These are phyloP conservation scores for Penicillium sp. DNA, from an alignment of 2,329 filamentous ascomycete genomes.

Conservation along the genomic window DNA sequence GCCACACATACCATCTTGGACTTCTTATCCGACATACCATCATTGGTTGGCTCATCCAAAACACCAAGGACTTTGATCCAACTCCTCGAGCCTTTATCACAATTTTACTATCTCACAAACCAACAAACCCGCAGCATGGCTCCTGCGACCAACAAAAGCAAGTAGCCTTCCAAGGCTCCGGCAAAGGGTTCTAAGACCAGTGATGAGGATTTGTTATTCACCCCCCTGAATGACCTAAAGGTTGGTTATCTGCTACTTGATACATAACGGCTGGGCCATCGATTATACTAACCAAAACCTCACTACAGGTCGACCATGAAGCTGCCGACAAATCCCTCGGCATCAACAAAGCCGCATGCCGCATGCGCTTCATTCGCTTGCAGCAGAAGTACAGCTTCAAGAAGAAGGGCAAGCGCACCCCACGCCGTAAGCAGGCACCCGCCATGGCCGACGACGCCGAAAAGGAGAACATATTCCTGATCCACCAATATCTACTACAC, in stretches of 20 bases:
- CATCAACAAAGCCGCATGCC: not conserved
- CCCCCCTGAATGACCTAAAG: accelerated
- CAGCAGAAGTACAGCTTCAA: not conserved
- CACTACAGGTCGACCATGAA: not conserved
- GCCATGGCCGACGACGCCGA: not conserved
- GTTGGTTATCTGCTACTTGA: not conserved
- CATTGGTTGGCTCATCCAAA: too few relatives aligned
- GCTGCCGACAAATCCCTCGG: not conserved
- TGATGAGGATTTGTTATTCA: not conserved
- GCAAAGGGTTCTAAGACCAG: not conserved
- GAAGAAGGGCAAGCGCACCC: too few relatives aligned
- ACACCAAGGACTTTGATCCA: too few relatives aligned
- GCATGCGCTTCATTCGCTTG: not conserved
- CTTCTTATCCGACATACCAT: too few relatives aligned
- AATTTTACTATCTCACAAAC: too few relatives aligned
- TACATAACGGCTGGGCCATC: not conserved
- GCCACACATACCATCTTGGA: too few relatives aligned
- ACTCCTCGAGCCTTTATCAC: too few relatives aligned
- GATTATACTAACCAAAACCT: not conserved
- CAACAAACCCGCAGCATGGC: too few relatives aligned
- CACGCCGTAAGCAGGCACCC: not conserved
- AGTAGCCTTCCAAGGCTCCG: not conserved
- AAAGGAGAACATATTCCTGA: too few relatives aligned
- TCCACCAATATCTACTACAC: not conserved
- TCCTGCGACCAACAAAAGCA: too few relatives aligned